These are phyloP conservation scores for Lactifluus subvellereus DNA, from an alignment of 768 basidiomycete genomes.

Conservation along the genomic window DNA sequence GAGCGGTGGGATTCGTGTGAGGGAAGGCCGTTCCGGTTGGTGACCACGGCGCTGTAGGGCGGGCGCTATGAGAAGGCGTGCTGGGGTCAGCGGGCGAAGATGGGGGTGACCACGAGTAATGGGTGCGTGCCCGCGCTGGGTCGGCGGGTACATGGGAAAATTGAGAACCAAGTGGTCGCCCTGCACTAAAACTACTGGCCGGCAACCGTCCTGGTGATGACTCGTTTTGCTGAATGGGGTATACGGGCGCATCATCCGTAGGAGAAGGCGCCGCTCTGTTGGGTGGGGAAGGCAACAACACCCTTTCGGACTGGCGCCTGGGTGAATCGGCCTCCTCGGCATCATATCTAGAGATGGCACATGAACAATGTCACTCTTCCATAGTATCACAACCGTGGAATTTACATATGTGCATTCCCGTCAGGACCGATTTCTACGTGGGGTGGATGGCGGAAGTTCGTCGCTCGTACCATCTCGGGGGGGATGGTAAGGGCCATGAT, in stretches of 20 bases:
- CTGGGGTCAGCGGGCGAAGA: constrained; percentile 5
- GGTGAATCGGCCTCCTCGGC: constrained; percentile 24
- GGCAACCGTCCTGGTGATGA: constrained; percentile 1
- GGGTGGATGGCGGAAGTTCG: constrained; percentile 80
- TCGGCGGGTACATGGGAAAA: constrained; percentile 6
- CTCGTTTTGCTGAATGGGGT: constrained; percentile 13
- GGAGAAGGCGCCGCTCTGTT: constrained; percentile 3
- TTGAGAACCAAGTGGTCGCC: neutral
- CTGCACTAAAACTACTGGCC: neutral
- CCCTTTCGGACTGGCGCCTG: constrained; percentile 22
- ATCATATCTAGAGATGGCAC: constrained; percentile 22
- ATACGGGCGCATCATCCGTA: constrained; percentile 11
- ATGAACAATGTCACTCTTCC: constrained; percentile 5
- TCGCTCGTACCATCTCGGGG: constrained; percentile 68
- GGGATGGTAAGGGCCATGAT: constrained; percentile 70
- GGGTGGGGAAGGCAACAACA: constrained; percentile 11
- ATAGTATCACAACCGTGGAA: constrained; percentile 1
- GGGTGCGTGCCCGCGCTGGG: neutral
- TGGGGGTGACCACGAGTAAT: constrained; percentile 18
- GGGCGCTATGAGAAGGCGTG: constrained; percentile 1
- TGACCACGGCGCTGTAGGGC: constrained; percentile 4
- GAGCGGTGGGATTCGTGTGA: neutral
- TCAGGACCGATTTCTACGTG: constrained; percentile 70
- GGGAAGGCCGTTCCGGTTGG: neutral
- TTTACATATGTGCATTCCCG: constrained; percentile 62